These are phyloP conservation scores for Cryptomeria japonica DNA, from an alignment of 75 land plant species.

Conservation along the genomic window DNA sequence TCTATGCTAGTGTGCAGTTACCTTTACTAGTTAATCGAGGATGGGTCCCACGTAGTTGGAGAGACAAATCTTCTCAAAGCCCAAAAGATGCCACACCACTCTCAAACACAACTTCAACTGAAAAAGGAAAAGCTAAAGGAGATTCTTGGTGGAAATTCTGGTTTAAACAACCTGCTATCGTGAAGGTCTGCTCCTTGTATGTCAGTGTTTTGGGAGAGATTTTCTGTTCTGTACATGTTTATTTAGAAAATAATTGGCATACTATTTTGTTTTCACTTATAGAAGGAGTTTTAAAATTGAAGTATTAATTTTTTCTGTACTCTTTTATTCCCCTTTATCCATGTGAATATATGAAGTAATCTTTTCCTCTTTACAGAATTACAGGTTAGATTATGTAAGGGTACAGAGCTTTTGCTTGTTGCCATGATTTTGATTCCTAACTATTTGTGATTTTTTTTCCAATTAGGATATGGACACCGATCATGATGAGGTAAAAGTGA, in stretches of 20 bases:
- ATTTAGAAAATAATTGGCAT: background rate
- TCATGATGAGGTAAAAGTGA: constrained; percentile 41
- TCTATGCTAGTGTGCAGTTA: constrained; percentile 69
- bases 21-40: constrained; percentile 95
- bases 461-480: constrained; percentile 29
- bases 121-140: constrained; percentile 12
- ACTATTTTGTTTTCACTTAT: background rate
- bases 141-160: constrained; percentile 57
- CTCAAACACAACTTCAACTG: background rate
- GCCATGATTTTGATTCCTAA: background rate
- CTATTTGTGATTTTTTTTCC: background rate
- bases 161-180: constrained; percentile 32
- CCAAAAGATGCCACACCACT: constrained; percentile 10
- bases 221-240: background rate
- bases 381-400: background rate
- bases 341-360: background rate
- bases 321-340: background rate
- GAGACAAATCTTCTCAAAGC: constrained; percentile 37
- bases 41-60: constrained; percentile 94
- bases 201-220: background rate
- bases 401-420: constrained; percentile 2
- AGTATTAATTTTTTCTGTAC: background rate
- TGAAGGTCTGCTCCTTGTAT: constrained; percentile 16
- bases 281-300: background rate
- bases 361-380: background rate